A percentile compares a stretch with the other conserved stretches of the same genome.
These are phyloP conservation scores for Inga laurina DNA, from an alignment of 306 rosid genomes.

Conservation along the genomic window DNA sequence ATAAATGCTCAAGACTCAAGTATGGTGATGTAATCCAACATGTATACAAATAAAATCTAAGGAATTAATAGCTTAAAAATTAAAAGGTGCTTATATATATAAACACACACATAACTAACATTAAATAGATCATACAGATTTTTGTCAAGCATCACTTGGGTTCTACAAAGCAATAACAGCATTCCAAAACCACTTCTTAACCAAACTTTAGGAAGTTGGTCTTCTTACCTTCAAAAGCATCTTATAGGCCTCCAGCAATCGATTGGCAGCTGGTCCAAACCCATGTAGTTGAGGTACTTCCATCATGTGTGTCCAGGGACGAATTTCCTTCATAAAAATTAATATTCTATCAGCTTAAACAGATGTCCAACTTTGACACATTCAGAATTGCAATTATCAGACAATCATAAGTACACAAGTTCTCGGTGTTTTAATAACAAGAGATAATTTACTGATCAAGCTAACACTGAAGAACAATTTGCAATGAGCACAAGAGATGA, in stretches of 20 bases:
- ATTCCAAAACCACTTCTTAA: background rate
- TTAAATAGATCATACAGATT: background rate
- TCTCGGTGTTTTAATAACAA: background rate
- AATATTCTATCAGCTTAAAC: background rate
- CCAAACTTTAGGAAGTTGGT: conserved; percentile 7
- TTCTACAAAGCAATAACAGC: background rate
- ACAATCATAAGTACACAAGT: background rate
- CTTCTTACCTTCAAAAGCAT: conserved; percentile 85
- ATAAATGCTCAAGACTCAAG: conserved; percentile 4
- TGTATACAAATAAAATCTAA: background rate
- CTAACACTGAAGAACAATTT: background rate
- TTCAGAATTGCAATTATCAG: background rate
- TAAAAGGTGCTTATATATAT: background rate
- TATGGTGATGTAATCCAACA: background rate
- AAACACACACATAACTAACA: background rate
- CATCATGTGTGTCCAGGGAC: conserved; percentile 99
- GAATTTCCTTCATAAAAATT: conserved; percentile 73
- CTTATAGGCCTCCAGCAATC: conserved; percentile 92
- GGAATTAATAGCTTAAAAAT: background rate
- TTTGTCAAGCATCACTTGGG: no score
- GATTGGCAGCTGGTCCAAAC: conserved; percentile 97
- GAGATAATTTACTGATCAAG: background rate
- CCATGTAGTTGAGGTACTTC: conserved; percentile 99
- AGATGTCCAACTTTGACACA: background rate
- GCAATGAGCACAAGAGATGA: background rate